Conservation (phyloP, 805 yeast species). For the Starmerella stigmatis region DNA sequence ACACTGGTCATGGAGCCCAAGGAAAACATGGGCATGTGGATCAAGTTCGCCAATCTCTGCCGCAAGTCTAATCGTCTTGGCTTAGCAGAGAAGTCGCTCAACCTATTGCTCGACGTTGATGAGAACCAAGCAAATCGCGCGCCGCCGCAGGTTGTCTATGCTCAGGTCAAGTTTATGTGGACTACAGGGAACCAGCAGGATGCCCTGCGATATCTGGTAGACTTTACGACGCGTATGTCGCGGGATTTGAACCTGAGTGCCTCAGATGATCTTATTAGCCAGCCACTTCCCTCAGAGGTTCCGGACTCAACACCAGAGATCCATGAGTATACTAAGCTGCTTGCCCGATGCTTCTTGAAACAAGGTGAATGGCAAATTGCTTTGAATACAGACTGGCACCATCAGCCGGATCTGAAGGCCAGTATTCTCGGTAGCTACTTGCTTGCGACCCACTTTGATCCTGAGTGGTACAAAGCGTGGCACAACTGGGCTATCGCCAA, state of each 20-base stretch:
- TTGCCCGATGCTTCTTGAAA: slow-evolving; percentile 89
- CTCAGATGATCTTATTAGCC: slow-evolving; percentile 67
- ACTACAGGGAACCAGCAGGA: slow-evolving; percentile 81
- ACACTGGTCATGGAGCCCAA: slow-evolving; percentile 89
- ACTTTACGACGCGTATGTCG: slow-evolving; percentile 83
- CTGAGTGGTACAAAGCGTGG: slow-evolving; percentile 97
- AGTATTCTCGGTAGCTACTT: slow-evolving; percentile 84
- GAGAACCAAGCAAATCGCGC: slow-evolving; percentile 49
- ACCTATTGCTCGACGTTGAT: slow-evolving; percentile 40
- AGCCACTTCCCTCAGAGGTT: slow-evolving; percentile 62
- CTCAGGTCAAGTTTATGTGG: slow-evolving; percentile 95
- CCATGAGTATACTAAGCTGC: slow-evolving; percentile 67
- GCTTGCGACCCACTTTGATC: slow-evolving; percentile 89
- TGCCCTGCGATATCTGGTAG: slow-evolving; percentile 75
- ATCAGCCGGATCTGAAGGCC: slow-evolving; percentile 52
- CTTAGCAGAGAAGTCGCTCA: slow-evolving; percentile 83
- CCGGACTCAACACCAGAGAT: slow-evolving; percentile 61
- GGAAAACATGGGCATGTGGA: slow-evolving; percentile 96
- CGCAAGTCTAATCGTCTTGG: slow-evolving; percentile 88
- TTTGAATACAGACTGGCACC: slow-evolving; percentile 67
- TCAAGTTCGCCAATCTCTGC: slow-evolving; percentile 91
- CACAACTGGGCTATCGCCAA: slow-evolving; percentile 99
- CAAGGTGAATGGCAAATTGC: slow-evolving; percentile 98
- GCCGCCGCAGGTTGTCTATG: slow-evolving; percentile 94
- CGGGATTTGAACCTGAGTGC: slow-evolving; percentile 79